Conservation (phyloP, 2,329 filamentous ascomycete genomes). For the Colletotrichum incanum region DNA sequence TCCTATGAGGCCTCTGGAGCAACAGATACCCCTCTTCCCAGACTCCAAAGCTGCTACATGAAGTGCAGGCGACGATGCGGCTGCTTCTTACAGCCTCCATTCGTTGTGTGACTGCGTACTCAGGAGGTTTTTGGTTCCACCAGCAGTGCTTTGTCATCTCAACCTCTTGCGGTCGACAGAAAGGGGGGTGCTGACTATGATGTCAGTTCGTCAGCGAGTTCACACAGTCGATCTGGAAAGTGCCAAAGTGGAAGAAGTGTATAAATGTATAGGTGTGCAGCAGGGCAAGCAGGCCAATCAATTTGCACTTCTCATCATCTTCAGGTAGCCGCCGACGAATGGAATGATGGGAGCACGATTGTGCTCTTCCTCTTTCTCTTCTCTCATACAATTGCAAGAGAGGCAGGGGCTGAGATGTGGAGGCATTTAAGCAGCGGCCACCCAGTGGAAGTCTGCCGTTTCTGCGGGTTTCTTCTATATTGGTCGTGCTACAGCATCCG, state of each 20-base stretch:
- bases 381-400: not conserved
- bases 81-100: too few species aligned
- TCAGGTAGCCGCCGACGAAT: not conserved
- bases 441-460: too few species aligned
- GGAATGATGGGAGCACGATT: not conserved
- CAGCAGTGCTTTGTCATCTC: not conserved
- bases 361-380: conserved; percentile 1
- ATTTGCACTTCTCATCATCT: not conserved
- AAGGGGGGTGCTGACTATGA: not conserved
- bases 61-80: too few species aligned
- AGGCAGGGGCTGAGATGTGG: too few species aligned
- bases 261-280: not conserved
- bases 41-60: too few species aligned
- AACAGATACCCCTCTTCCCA: not conserved
- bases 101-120: too few species aligned
- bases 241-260: conserved; percentile 1
- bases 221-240: too few species aligned
- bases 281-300: not conserved
- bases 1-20: not conserved
- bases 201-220: not conserved
- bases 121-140: too few species aligned
- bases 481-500: not conserved
- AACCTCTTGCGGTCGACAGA: not conserved
- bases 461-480: not conserved
- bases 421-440: too few species aligned